phyloP scores from a whole-genome alignment of 1,139 yeast species.

The Scheffersomyces segobiensis region DNA sequence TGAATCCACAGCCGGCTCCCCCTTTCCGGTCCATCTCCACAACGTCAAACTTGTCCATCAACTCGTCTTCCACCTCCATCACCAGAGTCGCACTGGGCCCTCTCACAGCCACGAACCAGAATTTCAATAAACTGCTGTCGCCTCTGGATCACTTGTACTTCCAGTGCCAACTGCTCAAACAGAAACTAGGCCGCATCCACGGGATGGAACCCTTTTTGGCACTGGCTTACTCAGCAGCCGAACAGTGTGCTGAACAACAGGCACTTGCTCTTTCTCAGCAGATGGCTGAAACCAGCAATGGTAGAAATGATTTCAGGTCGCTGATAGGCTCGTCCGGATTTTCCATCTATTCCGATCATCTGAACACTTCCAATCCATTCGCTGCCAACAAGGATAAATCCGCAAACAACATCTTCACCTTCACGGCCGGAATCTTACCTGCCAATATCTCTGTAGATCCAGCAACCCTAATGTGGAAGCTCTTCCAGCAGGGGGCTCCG shows the following conservation, averaged over 20 bases:
- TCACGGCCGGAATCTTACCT: slow-evolving; percentile 75
- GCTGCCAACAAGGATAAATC: slow-evolving; percentile 13
- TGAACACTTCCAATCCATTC: slow-evolving; percentile 14
- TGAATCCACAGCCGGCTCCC: slow-evolving; percentile 10
- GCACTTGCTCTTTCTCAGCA: slow-evolving; percentile 57
- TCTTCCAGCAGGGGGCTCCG: slow-evolving; percentile 92
- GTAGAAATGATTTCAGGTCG: slow-evolving; percentile 26
- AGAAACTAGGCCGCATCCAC: slow-evolving; percentile 60
- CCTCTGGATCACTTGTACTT: slow-evolving; percentile 74
- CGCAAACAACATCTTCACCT: slow-evolving; percentile 49
- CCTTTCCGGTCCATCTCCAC: slow-evolving; percentile 42
- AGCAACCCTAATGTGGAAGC: slow-evolving; percentile 84
- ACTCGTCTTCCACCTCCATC: slow-evolving; percentile 29
- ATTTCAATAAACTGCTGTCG: slow-evolving; percentile 64
- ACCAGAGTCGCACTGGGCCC: slow-evolving; percentile 48
- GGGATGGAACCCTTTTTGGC: slow-evolving; percentile 73
- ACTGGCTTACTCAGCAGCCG: slow-evolving; percentile 56
- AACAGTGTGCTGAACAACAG: slow-evolving; percentile 69
- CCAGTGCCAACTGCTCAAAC: slow-evolving; percentile 62
- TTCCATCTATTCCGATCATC: slow-evolving; percentile 24
- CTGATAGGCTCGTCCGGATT: slow-evolving; percentile 28
- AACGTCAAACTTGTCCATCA: slow-evolving; percentile 31
- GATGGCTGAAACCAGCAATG: slow-evolving; percentile 13
- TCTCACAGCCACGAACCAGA: slow-evolving; percentile 34
- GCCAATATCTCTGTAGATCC: slow-evolving; percentile 81